These are phyloP conservation scores for Colletotrichum simmondsii DNA, from an alignment of 2,329 filamentous ascomycete species.

Conservation along the genomic window DNA sequence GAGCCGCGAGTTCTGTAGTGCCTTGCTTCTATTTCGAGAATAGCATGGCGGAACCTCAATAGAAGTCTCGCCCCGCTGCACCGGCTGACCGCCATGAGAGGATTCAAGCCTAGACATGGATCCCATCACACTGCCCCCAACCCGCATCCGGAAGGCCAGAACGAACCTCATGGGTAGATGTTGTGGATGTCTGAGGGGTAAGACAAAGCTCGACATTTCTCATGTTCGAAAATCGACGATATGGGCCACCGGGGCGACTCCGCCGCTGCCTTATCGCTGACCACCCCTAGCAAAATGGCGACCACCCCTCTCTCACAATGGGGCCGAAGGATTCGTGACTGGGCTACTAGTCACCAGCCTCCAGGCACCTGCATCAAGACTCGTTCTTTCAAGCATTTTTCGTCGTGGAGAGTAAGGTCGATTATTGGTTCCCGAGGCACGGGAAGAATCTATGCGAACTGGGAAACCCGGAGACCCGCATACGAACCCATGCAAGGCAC, in stretches of 20 bases:
- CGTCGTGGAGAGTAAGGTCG: not conserved
- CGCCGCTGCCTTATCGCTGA: slow-evolving; percentile 17
- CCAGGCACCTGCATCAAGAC: not conserved
- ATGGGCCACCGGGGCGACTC: not conserved
- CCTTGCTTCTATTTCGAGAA: not conserved
- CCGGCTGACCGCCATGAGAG: slow-evolving; percentile 9
- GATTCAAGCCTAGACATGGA: slow-evolving; percentile 20
- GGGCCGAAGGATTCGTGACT: slow-evolving; percentile 14
- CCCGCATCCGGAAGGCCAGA: slow-evolving; percentile 16
- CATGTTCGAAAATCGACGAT: not conserved
- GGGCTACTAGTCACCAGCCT: not conserved
- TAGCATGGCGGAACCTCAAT: not conserved
- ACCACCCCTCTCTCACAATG: not conserved
- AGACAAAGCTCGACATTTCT: not conserved
- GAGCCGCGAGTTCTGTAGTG: not conserved
- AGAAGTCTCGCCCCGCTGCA: slow-evolving; percentile 2
- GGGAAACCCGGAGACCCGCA: not conserved
- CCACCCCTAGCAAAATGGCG: not conserved
- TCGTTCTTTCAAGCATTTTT: not conserved
- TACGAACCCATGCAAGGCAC: slow-evolving; percentile 25
- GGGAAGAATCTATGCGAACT: not conserved
- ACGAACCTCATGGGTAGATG: not conserved
- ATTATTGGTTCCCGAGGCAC: not conserved
- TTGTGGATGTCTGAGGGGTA: not conserved
- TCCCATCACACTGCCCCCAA: not conserved